Percentiles rank a stretch among this genome's conserved stretches.
Evolutionary conservation across 345 rosid genomes (phyloP).

Genomic region (Draba incana): DNA sequence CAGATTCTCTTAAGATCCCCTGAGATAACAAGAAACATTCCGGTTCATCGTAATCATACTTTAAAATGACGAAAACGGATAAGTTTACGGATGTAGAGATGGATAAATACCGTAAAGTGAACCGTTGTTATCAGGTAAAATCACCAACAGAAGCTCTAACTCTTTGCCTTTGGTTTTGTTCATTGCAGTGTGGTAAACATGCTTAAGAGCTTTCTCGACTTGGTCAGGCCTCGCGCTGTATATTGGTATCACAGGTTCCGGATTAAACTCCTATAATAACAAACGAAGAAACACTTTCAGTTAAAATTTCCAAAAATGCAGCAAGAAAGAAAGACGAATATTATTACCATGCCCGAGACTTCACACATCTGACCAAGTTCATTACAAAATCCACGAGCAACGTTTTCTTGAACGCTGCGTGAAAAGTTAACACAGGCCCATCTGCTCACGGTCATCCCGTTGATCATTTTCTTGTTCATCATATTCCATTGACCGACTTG

Average conservation of each 20-base stretch:
- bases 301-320: not conserved
- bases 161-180: constrained; percentile 96
- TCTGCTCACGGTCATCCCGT: constrained; percentile 91
- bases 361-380: constrained; percentile 98
- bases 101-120: constrained; percentile 79
- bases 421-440: constrained; percentile 99
- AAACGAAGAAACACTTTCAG: not conserved
- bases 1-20: constrained; percentile 98
- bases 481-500: constrained; percentile 99
- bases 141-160: constrained; percentile 85
- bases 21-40: constrained; percentile 38
- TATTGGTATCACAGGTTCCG: constrained; percentile 91
- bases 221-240: constrained; percentile 92
- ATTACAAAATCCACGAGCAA: constrained; percentile 87
- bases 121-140: constrained; percentile 97
- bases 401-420: constrained; percentile 88
- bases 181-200: constrained; percentile 77
- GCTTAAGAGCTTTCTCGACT: constrained; percentile 96
- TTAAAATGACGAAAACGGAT: not conserved
- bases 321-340: not conserved
- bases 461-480: constrained; percentile 99
- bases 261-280: constrained; percentile 72
- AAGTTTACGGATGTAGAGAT: not conserved
- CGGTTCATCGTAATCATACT: not conserved
- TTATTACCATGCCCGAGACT: constrained; percentile 97